Evolutionary conservation across 345 rosid species (phyloP), one percentile per base, ranked within the genome.

Genomic region (Salix arbutifolia): DNA sequence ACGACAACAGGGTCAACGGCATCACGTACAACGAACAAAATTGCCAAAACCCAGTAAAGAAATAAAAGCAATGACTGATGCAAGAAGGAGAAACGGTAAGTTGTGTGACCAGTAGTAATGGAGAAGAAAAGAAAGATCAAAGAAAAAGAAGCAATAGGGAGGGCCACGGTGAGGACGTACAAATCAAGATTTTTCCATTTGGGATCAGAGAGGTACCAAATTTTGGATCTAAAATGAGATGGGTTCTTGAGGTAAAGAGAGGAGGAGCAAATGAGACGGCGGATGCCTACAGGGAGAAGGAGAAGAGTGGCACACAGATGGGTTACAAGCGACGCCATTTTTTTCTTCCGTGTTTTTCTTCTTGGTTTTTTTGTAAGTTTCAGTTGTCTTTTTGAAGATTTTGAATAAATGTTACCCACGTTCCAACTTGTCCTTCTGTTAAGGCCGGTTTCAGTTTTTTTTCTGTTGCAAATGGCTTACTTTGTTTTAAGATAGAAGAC

Each of bases 201-300:
- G 64, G 82, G 80, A 21, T 82, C 83, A 30, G 86, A 81, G 77
- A 88, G 81, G 77, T 84, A 88, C 88, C 91, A 86, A 1, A 82
- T 81, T 67, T 83, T 86, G 72, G 94, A 90, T 81, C 82, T 62
- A 79, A 79, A 90, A 18, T 67, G 78, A 77, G 91, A 86, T 66
- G 94, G 88, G 83, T 79, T 83, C 48, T 79, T 76, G 75, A 90
- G 85, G 81, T 79, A 88, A 71, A 83, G 84, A n/a, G 91, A 88
- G 28, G 89, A 84, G 67, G 90, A 88, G 75, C 74, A 74, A 40
- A 78, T 73, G 78, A 88, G 90, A 73, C 89, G 94, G 25, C 86
- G 83, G 3, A 90, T 60, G 76, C 91, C 89, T 2, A 80, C 10
- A 0, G 90, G 91, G 81, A 86, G 79, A 67, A 87, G 84, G 77